phyloP scores from a whole-genome alignment of 2,329 filamentous ascomycete genomes.

The Trichophyton verrucosum region DNA sequence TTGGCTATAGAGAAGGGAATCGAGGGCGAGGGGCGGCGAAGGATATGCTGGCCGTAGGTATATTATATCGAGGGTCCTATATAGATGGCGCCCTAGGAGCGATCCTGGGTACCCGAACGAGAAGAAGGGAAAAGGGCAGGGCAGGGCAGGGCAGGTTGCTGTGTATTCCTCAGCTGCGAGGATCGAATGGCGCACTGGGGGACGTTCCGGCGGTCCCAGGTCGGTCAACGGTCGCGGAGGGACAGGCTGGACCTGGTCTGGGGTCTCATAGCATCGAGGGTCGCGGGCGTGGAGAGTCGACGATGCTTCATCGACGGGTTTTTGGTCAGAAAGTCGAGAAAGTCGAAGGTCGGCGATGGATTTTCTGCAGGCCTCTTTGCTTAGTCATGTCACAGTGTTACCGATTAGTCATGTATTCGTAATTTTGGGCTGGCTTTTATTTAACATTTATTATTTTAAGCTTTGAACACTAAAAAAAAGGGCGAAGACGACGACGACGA shows the following conservation, averaged over 20 bases:
- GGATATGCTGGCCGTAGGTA: background rate
- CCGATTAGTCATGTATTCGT: background rate
- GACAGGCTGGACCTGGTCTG: background rate
- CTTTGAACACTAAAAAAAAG: no score
- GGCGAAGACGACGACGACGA: background rate
- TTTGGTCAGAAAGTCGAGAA: background rate
- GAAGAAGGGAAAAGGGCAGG: background rate
- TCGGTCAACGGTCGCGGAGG: background rate
- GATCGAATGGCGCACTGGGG: background rate
- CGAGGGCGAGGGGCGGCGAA: background rate
- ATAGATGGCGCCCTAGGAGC: background rate
- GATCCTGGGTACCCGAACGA: background rate
- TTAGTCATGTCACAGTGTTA: background rate
- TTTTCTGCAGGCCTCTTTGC: background rate
- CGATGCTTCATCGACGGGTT: background rate
- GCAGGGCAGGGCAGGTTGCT: background rate
- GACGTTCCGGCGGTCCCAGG: background rate
- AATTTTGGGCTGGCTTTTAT: no score
- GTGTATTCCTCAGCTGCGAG: background rate
- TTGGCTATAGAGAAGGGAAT: slow-evolving; percentile 4
- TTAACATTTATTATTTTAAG: background rate
- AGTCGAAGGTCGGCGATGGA: background rate
- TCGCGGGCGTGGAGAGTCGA: background rate
- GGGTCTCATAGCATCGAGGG: background rate
- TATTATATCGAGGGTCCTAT: background rate